phyloP scores from a whole-genome alignment of 495 filamentous ascomycete genomes.

The Aspergillus cavernicola region DNA sequence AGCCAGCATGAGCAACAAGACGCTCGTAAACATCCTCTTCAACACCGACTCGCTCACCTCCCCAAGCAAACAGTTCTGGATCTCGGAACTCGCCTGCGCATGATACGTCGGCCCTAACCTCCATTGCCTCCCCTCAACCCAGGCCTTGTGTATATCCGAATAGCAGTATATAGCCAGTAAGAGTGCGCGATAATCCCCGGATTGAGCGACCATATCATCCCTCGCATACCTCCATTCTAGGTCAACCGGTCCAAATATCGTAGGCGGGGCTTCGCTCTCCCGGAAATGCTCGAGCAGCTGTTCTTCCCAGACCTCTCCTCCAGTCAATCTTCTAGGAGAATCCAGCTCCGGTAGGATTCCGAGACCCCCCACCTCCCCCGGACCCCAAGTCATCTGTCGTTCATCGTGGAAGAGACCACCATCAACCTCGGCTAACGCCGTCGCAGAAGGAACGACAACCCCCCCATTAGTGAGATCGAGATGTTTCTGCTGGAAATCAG shows the following conservation, averaged over 20 bases:
- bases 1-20: slow-evolving; percentile 39
- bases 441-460: background rate
- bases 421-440: background rate
- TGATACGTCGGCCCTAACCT: slow-evolving; percentile 32
- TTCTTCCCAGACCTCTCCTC: slow-evolving; percentile 25
- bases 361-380: background rate
- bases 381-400: slow-evolving; percentile 9
- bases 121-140: slow-evolving; percentile 30
- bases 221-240: slow-evolving; percentile 39
- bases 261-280: slow-evolving; percentile 31
- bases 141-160: slow-evolving; percentile 31
- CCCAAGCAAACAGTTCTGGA: slow-evolving; percentile 30
- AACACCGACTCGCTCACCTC: slow-evolving; percentile 26
- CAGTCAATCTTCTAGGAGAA: slow-evolving; percentile 2
- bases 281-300: slow-evolving; percentile 33
- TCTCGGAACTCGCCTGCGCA: slow-evolving; percentile 30
- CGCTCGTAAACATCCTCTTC: slow-evolving; percentile 27
- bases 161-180: slow-evolving; percentile 37
- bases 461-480: slow-evolving; percentile 30
- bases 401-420: slow-evolving; percentile 4
- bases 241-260: slow-evolving; percentile 31
- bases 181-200: slow-evolving; percentile 24
- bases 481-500: slow-evolving; percentile 39
- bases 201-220: slow-evolving; percentile 24
- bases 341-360: background rate